Evolutionary conservation across 768 basidiomycete species (phyloP), one percentile per base, ranked within the genome.

Genomic region (Baorangia bicolor): DNA sequence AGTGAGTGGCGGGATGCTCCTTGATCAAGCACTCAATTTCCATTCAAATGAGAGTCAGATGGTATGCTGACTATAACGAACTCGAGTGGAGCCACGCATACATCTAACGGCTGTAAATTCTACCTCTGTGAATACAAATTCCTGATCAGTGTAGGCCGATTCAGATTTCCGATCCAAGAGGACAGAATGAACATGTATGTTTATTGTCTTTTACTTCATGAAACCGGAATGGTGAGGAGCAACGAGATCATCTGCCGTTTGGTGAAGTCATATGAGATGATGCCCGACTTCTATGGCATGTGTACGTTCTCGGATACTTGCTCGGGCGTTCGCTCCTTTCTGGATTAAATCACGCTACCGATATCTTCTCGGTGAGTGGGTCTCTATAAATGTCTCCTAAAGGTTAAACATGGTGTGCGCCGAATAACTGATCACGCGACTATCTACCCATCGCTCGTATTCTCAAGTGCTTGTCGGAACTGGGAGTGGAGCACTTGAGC

Each of bases 251-350:
- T 84, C 45, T 57, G 71, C 53, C 81, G 86, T 37, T 62, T 90
- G 30, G 51, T 84, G 5, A 70, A 69, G 28, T 89, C 88, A 20
- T 90, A 90, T 68, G 73, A 69, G 58, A 78, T 90, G 61, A 88
- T 92, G 85, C 79, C 91, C 27, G 86, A 87, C 67, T 90, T 91
- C 73, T 91, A 88, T 64, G 89, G 88, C 23, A 88, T 90, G 86
- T 75, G 75, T 28, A 78, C 90, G 31, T 70, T 83, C 34, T 61
- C 71, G 25, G 78, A 82, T 38, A 83, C 85, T 76, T 85, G 25
- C 61, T 90, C 16, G 77, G 75, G 30, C 83, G 88, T 37, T 72
- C 75, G 18, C 50, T 74, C 49, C 77, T 74, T 31, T 82, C 81
- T 33, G 44, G 78, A 83, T 61, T 64, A 66, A 54, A n/a, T 59